Base-by-base conservation (phyloP, 192 early-diverging fungal genomes). In the Rhizophagus prolifer region DNA sequence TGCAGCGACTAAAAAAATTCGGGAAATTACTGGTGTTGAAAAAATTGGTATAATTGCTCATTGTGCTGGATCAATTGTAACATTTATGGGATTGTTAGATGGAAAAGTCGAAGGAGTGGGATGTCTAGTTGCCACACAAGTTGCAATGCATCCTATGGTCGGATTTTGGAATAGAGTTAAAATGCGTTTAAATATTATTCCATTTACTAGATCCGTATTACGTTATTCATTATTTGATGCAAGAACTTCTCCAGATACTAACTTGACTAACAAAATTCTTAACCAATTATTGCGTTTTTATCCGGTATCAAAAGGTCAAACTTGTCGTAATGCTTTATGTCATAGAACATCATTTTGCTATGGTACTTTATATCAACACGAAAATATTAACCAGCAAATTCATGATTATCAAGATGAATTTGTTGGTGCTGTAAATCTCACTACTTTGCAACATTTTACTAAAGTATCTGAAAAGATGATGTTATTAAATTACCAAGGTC, bases 41-140 rank as follows among this genome's bases (percentile, higher is more conserved):
- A 85, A 83, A 19, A 76, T 85, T 58, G 82, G 76, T 38, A 79
- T 85, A 14, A 36, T 85, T 62, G 79, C 82, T 30, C 84, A 85
- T 41, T 85, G 84, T 76, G 64, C 80, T 26, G 84, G 84, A 66
- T 79, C 80, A 1, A 61, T 83, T 13, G 75, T 77, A 19, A 67
- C 81, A 9, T 83, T 82, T 73, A 82, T 82, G 13, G 84, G 84
- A 47, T 65, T 85, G 64, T 41, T 85, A 62, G 79, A 78, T 47
- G 82, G 84, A 5, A 70, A 79, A 28, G 80, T 85, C 13, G 68
- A 81, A 58, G 84, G 84, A 9, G 84, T 85, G 26, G 84, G 84
- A 10, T 78, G 82, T 2, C 25, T 85, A 0, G 70, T 85, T 61
- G 76, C 78, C 4, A 78, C 71, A 58, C 81, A 82, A 47, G 77